phyloP scores from a whole-genome alignment of 2,329 filamentous ascomycete genomes.

The Pochonia chlamydosporia region DNA sequence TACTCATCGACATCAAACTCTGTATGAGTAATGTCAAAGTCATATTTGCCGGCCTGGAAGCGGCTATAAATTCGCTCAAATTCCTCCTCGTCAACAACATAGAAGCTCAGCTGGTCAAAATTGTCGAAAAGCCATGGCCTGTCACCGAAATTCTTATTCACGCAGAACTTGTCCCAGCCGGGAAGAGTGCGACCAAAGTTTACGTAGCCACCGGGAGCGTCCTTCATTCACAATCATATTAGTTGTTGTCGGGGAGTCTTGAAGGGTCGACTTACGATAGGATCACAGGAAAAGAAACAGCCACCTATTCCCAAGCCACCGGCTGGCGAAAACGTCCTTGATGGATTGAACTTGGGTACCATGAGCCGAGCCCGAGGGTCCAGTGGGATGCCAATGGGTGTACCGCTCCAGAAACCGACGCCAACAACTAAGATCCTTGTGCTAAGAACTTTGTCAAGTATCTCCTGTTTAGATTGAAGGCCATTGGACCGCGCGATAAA shows the following conservation, averaged over 20 bases:
- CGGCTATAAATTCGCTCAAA: no score
- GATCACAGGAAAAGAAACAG: no score
- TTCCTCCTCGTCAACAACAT: conserved; percentile 19
- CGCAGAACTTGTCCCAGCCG: conserved; percentile 24
- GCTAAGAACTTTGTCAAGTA: conserved; percentile 23
- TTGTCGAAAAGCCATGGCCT: conserved; percentile 23
- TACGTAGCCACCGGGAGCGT: conserved; percentile 32
- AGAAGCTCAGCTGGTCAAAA: conserved; percentile 29
- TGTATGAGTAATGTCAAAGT: no score
- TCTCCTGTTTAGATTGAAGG: conserved; percentile 18
- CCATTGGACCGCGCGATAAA: conserved; percentile 38
- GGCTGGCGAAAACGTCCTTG: conserved; percentile 29
- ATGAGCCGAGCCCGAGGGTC: conserved; percentile 28
- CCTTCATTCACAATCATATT: conserved; percentile 32
- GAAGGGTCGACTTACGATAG: no score
- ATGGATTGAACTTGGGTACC: conserved; percentile 32
- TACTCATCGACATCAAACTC: no score
- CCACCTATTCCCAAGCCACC: conserved; percentile 30
- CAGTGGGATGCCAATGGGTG: conserved; percentile 29
- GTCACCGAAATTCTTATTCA: not conserved
- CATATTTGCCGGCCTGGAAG: no score
- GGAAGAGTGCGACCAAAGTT: conserved; percentile 28
- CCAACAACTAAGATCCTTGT: conserved; percentile 30
- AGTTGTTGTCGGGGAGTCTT: no score
- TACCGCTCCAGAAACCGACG: conserved; percentile 32